Evolutionary conservation across 2,329 filamentous ascomycete genomes (phyloP).

Genomic region (Aspergillus transmontanensis): DNA sequence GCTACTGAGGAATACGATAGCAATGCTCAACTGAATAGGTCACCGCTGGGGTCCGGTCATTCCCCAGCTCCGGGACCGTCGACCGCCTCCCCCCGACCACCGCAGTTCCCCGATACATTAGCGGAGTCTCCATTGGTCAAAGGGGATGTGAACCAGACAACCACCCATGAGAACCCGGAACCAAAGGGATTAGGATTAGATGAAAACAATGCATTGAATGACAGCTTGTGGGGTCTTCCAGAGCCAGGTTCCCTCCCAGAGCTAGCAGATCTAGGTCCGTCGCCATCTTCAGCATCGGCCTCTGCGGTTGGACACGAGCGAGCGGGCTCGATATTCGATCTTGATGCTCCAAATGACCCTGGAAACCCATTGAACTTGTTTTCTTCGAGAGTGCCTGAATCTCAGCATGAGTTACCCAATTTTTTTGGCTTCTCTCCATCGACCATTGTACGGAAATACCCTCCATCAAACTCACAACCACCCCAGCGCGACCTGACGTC

Average conservation of each 20-base stretch:
- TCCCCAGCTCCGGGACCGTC: conserved; percentile 2
- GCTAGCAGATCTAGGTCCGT: conserved; percentile 33
- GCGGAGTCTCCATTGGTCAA: conserved; percentile 12
- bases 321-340: conserved; percentile 21
- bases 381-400: conserved; percentile 25
- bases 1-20: conserved; percentile 15
- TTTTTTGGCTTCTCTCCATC: conserved; percentile 36
- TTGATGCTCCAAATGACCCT: conserved; percentile 22
- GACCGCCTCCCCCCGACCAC: background rate
- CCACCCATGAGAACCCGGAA: conserved; percentile 1
- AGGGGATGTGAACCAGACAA: conserved; percentile 9
- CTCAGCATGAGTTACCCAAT: conserved; percentile 20
- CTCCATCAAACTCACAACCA: conserved; percentile 24
- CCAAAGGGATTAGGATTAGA: conserved; percentile 18
- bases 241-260: conserved; percentile 33
- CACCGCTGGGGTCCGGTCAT: conserved; percentile 2
- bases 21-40: conserved; percentile 6
- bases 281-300: conserved; percentile 21
- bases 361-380: conserved; percentile 29
- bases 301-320: conserved; percentile 16
- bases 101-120: conserved; percentile 11
- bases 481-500: conserved; percentile 33
- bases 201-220: conserved; percentile 25
- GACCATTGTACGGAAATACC: conserved; percentile 36
- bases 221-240: conserved; percentile 36